Evolutionary conservation across 208 protist genomes (phyloP).

Genomic region (Leishmania guyanensis): DNA sequence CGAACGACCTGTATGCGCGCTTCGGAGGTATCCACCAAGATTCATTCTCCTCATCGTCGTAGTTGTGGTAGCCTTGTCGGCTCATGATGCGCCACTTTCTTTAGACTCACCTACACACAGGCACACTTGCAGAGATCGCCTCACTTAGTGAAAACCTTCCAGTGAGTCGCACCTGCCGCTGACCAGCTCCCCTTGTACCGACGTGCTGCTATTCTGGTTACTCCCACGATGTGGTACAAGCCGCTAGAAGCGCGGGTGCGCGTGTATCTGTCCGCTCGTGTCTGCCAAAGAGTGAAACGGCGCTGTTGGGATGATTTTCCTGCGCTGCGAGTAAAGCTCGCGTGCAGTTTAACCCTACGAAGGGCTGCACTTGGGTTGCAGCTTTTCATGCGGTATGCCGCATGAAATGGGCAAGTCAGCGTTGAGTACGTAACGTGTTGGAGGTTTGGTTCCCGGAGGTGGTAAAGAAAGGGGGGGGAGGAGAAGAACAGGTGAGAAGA

Average conservation of each 20-base stretch:
- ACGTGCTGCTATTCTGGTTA: not conserved
- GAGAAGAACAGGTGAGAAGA: not conserved
- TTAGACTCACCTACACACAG: not conserved
- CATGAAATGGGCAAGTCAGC: not conserved
- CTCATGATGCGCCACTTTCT: not conserved
- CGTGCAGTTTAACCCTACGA: not conserved
- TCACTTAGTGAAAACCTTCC: not conserved
- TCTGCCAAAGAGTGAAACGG: not conserved
- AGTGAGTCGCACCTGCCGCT: not conserved
- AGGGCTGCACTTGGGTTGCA: not conserved
- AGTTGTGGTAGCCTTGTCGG: slow-evolving; percentile 8
- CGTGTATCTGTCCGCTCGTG: not conserved
- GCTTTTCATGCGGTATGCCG: not conserved
- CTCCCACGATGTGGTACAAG: not conserved
- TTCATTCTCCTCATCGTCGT: slow-evolving; percentile 22
- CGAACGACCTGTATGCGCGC: slow-evolving; percentile 40
- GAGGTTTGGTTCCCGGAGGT: not conserved
- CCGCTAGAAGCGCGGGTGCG: not conserved
- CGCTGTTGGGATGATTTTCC: not conserved
- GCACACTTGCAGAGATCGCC: not conserved
- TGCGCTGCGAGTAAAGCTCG: not conserved
- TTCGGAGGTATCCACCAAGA: slow-evolving; percentile 22
- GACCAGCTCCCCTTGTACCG: not conserved
- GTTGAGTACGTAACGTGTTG: not conserved
- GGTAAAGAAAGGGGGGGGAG: not conserved